These are phyloP conservation scores for Pseudoturritis turrita DNA, from an alignment of 345 rosid species.

Conservation along the genomic window DNA sequence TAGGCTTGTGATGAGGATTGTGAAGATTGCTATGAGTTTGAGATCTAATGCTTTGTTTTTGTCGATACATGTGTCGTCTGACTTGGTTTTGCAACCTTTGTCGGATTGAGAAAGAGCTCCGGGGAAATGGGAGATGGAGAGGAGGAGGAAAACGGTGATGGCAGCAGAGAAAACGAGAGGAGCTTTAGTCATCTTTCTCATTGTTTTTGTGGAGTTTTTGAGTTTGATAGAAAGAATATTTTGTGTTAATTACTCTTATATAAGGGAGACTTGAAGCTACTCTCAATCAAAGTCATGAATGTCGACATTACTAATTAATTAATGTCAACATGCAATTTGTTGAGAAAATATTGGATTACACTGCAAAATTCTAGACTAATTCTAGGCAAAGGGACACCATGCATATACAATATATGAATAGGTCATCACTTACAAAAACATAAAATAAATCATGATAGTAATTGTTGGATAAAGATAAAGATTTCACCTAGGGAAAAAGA, in stretches of 20 bases:
- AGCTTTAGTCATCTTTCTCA: neutral
- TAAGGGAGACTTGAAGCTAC: neutral
- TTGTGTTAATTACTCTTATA: neutral
- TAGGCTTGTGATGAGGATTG: constrained; percentile 44
- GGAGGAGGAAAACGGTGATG: constrained; percentile 3
- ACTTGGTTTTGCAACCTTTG: constrained; percentile 7
- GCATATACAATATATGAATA: too few relatives aligned
- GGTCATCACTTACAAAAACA: too few relatives aligned
- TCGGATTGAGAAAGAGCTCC: constrained; percentile 20
- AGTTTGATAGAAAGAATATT: neutral
- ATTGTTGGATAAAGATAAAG: too few relatives aligned
- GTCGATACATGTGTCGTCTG: constrained; percentile 33
- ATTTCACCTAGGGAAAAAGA: too few relatives aligned
- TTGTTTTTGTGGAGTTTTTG: neutral
- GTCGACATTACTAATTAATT: too few relatives aligned
- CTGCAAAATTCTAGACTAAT: too few relatives aligned
- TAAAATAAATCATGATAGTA: too few relatives aligned
- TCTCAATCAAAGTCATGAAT: too few relatives aligned
- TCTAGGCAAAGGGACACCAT: too few relatives aligned
- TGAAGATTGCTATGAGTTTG: constrained; percentile 42
- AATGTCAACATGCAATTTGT: too few relatives aligned
- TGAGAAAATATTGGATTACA: too few relatives aligned
- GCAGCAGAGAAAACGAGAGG: neutral
- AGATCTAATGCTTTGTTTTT: constrained; percentile 21
- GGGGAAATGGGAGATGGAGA: constrained; percentile 14